A percentile compares a stretch with the other conserved stretches of the same genome.
These are phyloP conservation scores for Aspergillus sclerotioniger DNA, from an alignment of 495 filamentous ascomycete genomes.

Conservation along the genomic window DNA sequence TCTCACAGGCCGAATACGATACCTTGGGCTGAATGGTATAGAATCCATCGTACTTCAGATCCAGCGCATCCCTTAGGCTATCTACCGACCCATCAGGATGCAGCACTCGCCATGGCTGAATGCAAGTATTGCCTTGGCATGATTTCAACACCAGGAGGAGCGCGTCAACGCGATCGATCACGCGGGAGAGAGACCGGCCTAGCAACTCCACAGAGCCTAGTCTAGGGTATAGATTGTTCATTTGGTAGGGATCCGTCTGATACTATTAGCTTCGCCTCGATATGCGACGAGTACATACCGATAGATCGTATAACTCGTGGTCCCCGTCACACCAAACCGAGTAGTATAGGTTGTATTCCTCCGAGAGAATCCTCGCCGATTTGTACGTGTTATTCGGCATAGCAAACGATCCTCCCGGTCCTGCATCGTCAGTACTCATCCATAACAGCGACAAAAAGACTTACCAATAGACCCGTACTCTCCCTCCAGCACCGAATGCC, in stretches of 20 bases:
- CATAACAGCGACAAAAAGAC: not conserved
- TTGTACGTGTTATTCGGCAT: slow-evolving; percentile 63
- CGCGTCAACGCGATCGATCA: slow-evolving; percentile 55
- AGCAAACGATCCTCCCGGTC: slow-evolving; percentile 15
- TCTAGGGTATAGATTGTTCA: slow-evolving; percentile 54
- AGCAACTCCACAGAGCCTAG: slow-evolving; percentile 29
- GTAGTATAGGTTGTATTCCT: slow-evolving; percentile 59
- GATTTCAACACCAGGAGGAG: slow-evolving; percentile 64
- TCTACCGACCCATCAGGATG: slow-evolving; percentile 39
- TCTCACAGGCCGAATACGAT: slow-evolving; percentile 51
- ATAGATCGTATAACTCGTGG: slow-evolving; percentile 63
- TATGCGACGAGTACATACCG: slow-evolving; percentile 27
- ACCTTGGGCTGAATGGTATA: slow-evolving; percentile 30
- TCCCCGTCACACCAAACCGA: slow-evolving; percentile 66
- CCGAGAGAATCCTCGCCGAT: slow-evolving; percentile 53
- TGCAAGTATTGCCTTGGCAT: slow-evolving; percentile 56
- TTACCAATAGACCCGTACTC: slow-evolving; percentile 31
- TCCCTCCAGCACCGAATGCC: slow-evolving; percentile 51
- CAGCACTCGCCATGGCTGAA: slow-evolving; percentile 57
- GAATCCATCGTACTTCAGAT: slow-evolving; percentile 13
- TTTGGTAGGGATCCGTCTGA: slow-evolving; percentile 58
- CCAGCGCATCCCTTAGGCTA: slow-evolving; percentile 10
- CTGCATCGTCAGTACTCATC: slow-evolving; percentile 16
- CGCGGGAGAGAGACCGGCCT: slow-evolving; percentile 42
- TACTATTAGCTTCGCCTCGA: not conserved